These are phyloP conservation scores for Tulasnella sp. DNA, from an alignment of 768 basidiomycete species.

Conservation along the genomic window DNA sequence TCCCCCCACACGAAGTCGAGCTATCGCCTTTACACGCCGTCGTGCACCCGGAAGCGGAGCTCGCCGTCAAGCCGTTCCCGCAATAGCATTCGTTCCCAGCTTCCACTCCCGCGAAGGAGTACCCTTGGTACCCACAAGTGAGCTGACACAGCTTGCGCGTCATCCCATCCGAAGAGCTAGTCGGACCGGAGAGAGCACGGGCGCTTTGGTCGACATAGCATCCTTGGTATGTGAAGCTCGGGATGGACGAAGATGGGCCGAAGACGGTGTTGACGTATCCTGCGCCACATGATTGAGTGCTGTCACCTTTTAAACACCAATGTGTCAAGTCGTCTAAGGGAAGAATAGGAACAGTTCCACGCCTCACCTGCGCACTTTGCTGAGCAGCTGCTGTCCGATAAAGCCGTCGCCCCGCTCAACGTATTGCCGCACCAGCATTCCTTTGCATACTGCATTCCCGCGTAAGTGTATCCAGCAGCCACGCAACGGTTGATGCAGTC, in stretches of 20 bases:
- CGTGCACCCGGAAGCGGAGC: background rate
- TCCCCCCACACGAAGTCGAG: constrained; percentile 9
- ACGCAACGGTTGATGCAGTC: constrained; percentile 3
- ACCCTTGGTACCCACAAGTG: background rate
- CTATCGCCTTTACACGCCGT: constrained; percentile 9
- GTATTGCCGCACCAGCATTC: constrained; percentile 12
- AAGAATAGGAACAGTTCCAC: background rate
- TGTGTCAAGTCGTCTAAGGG: background rate
- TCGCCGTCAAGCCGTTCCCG: background rate
- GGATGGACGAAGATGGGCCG: background rate
- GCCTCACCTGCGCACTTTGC: background rate
- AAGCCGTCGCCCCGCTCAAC: background rate
- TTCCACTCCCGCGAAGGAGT: constrained; percentile 8
- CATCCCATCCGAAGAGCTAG: background rate
- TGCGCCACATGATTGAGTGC: background rate
- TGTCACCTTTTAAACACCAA: background rate
- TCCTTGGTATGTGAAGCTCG: background rate
- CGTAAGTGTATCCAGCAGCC: background rate
- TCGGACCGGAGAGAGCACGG: background rate
- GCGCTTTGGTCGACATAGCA: background rate
- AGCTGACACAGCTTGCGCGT: background rate
- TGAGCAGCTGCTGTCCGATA: background rate
- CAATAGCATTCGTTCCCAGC: constrained; percentile 7
- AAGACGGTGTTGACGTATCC: background rate
- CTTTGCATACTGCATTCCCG: constrained; percentile 11